A percentile compares a stretch with the other conserved stretches of the same genome.
phyloP scores from a whole-genome alignment of 148 eudicot species.

The Vaccinium vitisidaea region DNA sequence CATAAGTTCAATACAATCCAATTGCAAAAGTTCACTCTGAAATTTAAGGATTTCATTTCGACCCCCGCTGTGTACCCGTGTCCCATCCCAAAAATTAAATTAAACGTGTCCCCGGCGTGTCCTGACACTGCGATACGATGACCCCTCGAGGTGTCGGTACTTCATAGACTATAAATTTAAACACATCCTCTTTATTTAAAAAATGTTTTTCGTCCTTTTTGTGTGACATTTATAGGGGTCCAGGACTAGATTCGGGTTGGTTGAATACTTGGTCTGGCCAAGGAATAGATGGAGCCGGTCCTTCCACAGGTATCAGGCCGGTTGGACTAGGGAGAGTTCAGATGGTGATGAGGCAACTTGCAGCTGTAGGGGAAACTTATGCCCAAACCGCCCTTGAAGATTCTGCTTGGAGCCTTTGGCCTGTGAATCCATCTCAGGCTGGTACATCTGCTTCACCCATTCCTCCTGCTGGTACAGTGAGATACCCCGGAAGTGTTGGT shows the following conservation, averaged over 20 bases:
- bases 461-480: constrained; percentile 42
- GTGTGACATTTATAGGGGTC: constrained; percentile 40
- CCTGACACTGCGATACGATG: too few relatives aligned
- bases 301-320: constrained; percentile 61
- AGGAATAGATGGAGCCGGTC: constrained; percentile 86
- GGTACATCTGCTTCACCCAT: constrained; percentile 53
- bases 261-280: constrained; percentile 58
- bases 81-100: too few relatives aligned
- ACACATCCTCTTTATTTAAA: background rate
- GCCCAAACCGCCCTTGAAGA: constrained; percentile 90
- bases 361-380: constrained; percentile 93
- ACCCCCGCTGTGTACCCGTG: too few relatives aligned
- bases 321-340: constrained; percentile 80
- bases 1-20: too few relatives aligned
- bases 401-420: constrained; percentile 83
- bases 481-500: constrained; percentile 41
- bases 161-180: background rate
- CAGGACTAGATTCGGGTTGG: constrained; percentile 72
- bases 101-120: too few relatives aligned
- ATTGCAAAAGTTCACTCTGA: too few relatives aligned
- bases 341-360: constrained; percentile 97
- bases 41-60: too few relatives aligned
- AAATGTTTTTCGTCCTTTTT: background rate
- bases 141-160: too few relatives aligned
- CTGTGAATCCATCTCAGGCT: constrained; percentile 71